Evolutionary conservation across 1,284 basidiomycete species (phyloP).

Genomic region (Gomphus sp.): DNA sequence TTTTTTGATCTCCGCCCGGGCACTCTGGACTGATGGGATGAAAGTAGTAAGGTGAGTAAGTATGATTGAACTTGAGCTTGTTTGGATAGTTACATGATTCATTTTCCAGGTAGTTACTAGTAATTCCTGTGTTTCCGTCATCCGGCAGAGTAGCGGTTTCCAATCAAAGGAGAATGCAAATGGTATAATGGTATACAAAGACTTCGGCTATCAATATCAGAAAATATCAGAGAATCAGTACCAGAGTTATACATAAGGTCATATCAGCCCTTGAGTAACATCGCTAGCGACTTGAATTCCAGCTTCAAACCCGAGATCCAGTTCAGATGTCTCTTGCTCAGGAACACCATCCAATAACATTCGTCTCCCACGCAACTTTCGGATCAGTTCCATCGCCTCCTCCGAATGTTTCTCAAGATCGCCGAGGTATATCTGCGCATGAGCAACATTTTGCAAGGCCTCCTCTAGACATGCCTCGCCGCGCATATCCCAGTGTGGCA

Average conservation of each 20-base stretch:
- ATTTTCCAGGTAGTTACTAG: no score
- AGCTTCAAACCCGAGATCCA: not conserved
- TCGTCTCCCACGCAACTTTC: not conserved
- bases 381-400: not conserved
- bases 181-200: no score
- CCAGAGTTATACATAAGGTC: not conserved
- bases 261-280: not conserved
- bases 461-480: not conserved
- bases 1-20: no score
- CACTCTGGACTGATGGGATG: no score
- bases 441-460: not conserved
- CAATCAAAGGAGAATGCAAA: no score
- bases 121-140: no score
- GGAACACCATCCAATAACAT: not conserved
- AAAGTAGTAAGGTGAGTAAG: no score
- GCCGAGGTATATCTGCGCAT: not conserved
- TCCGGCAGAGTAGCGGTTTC: no score
- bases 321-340: not conserved
- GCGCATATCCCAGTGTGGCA: not conserved
- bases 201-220: not conserved
- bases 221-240: not conserved
- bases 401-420: not conserved
- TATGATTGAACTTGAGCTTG: no score
- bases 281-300: not conserved
- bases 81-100: no score